Percentiles rank a stretch among this genome's conserved stretches.
These are phyloP conservation scores for Begonia masoniana DNA, from an alignment of 306 rosid genomes.

Conservation along the genomic window DNA sequence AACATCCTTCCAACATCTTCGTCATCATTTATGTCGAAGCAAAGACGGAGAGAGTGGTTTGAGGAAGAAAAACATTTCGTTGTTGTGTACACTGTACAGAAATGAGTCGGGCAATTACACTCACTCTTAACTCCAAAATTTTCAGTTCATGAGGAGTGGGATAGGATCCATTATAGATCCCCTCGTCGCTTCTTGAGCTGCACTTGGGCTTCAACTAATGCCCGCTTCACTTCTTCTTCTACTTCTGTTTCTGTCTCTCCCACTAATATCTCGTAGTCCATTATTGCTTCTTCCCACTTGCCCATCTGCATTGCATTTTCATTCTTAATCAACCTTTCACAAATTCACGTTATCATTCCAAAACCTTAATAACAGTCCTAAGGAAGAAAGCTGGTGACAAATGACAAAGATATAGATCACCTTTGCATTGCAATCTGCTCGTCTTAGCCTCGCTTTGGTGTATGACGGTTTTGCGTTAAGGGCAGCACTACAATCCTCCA, in stretches of 20 bases:
- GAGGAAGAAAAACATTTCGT: too few relatives aligned
- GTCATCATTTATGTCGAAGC: too few relatives aligned
- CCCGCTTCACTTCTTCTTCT: conserved; percentile 34
- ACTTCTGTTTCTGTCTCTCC: conserved; percentile 40
- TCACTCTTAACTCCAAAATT: too few relatives aligned
- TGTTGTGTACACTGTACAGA: too few relatives aligned
- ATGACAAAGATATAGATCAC: conserved; percentile 12
- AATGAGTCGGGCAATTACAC: too few relatives aligned
- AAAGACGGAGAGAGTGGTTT: too few relatives aligned
- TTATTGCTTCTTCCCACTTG: conserved; percentile 63
- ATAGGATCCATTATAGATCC: conserved; percentile 1
- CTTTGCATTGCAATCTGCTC: conserved; percentile 83
- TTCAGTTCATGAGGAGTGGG: not conserved
- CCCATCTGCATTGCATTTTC: conserved; percentile 33
- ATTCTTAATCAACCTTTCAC: not conserved
- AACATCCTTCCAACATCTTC: too few relatives aligned
- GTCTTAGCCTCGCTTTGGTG: conserved; percentile 64
- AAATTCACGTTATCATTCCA: not conserved
- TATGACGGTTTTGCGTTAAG: conserved; percentile 61
- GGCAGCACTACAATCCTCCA: conserved; percentile 61
- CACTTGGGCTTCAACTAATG: conserved; percentile 34
- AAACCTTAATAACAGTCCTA: not conserved
- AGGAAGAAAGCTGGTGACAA: too few relatives aligned
- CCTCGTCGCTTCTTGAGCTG: conserved; percentile 29
- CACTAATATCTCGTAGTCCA: conserved; percentile 55